Evolutionary conservation across 2,329 filamentous ascomycete genomes (phyloP), one percentile per base, ranked within the genome.

Genomic region (Colletotrichum lupini): DNA sequence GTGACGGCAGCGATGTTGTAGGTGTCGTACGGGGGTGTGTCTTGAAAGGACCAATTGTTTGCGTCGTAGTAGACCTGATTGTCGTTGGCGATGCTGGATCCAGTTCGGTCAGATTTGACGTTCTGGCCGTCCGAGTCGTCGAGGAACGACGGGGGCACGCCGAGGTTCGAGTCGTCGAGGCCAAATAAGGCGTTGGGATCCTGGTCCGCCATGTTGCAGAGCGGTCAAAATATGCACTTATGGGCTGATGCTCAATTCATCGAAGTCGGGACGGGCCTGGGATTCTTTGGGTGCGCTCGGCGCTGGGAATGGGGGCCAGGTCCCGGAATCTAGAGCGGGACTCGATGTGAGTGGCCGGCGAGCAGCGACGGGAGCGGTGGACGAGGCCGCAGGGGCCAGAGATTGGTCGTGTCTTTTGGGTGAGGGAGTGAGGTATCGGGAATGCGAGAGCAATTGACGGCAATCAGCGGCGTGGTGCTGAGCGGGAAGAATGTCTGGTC

Each of bases 21-120:
- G 66, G 83, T 81, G 76, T 86, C 84, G 81, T 86, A 87, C 58
- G 86, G 85, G 74, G 86, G 84, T 14, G 84, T 84, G 78, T 84
- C 83, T 73, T 85, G 84, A 76, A 88, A 88, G 75, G 82, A 78
- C 87, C 87, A 90, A 80, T 80, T 82, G 74, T 85, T 79, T 67
- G 84, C 77, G 77, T 82, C 77, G 75, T 81, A 79, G 69, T 75
- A 66, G 74, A 74, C 61, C 73, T 79, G 79, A 78, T 75, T 75
- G 67, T 77, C 73, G 75, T 58, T 68, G 64, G 74, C 63, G 76
- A 74, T 73, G 74, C 67, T 74, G 62, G 79, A 68, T 52, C 61
- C 60, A 57, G 67, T 69, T 57, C 72, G 66, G 28, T 53, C 56
- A 12, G 75, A 74, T 68, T 76, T 75, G 32, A 75, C 66, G 67